Percentiles rank a stretch among this genome's conserved stretches.
Evolutionary conservation across 306 rosid species (phyloP).

Genomic region (Vigna nakashimae): DNA sequence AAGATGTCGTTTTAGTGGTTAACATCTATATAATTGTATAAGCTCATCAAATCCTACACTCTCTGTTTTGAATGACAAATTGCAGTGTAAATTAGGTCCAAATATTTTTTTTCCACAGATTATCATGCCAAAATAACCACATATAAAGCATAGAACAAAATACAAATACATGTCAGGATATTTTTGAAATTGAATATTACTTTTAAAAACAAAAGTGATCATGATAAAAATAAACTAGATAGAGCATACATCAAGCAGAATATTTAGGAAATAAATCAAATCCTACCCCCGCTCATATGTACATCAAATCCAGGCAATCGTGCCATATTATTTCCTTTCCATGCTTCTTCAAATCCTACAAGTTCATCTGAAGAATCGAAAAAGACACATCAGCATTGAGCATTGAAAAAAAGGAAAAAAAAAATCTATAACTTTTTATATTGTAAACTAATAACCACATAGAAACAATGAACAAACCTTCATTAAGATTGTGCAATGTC

Average conservation of each 20-base stretch:
- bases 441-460: background rate
- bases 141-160: too few species aligned
- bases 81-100: too few species aligned
- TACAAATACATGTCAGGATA: too few species aligned
- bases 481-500: slow-evolving; percentile 78
- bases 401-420: background rate
- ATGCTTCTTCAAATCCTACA: slow-evolving; percentile 72
- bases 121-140: too few species aligned
- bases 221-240: too few species aligned
- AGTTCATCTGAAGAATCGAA: slow-evolving; percentile 66
- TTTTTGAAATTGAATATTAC: too few species aligned
- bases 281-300: slow-evolving; percentile 49
- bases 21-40: too few species aligned
- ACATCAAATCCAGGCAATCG: slow-evolving; percentile 46
- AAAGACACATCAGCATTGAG: background rate
- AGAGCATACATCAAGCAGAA: background rate
- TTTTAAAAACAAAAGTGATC: too few species aligned
- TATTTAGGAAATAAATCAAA: background rate
- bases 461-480: slow-evolving; percentile 59
- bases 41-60: too few species aligned
- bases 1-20: too few species aligned
- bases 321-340: slow-evolving; percentile 65
- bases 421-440: background rate
- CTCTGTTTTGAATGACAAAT: too few species aligned
- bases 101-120: too few species aligned